Conservation (phyloP, 2,329 filamentous ascomycete species). For the Fonsecaea monophora region DNA sequence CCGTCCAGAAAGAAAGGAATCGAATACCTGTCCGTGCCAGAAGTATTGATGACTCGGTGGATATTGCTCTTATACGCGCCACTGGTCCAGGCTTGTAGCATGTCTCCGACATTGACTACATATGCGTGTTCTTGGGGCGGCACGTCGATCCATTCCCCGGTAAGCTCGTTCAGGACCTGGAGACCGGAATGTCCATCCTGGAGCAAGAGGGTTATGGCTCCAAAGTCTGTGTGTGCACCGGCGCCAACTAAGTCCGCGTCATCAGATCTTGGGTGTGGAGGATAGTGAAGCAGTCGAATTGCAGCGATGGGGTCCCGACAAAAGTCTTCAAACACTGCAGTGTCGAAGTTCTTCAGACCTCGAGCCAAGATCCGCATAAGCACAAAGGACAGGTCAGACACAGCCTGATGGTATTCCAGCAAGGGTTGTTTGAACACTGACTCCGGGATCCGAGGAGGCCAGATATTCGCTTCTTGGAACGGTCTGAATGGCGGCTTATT, state of each 20-base stretch:
- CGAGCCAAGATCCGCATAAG: constrained; percentile 50
- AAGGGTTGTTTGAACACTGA: constrained; percentile 28
- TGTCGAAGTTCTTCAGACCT: constrained; percentile 55
- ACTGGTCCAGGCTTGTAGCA: constrained; percentile 52
- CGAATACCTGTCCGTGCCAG: constrained; percentile 59
- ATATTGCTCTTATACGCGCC: constrained; percentile 61
- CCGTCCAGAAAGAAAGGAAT: constrained; percentile 65
- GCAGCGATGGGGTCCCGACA: constrained; percentile 41
- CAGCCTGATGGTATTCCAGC: constrained; percentile 29
- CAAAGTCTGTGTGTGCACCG: constrained; percentile 56
- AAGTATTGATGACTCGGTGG: constrained; percentile 64
- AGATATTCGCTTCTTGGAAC: constrained; percentile 35
- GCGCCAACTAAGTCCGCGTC: constrained; percentile 40
- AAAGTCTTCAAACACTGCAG: constrained; percentile 40
- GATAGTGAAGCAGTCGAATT: constrained; percentile 43
- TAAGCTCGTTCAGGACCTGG: constrained; percentile 57
- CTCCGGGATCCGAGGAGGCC: constrained; percentile 24
- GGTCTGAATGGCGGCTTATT: constrained; percentile 32
- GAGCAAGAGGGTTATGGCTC: constrained; percentile 64
- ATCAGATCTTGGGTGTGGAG: constrained; percentile 39
- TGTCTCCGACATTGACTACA: constrained; percentile 52
- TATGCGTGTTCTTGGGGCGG: constrained; percentile 55
- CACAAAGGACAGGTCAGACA: constrained; percentile 24
- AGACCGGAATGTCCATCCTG: constrained; percentile 60
- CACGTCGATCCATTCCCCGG: constrained; percentile 55